phyloP scores from a whole-genome alignment of 2,329 filamentous ascomycete genomes.

The Venturia asperata region DNA sequence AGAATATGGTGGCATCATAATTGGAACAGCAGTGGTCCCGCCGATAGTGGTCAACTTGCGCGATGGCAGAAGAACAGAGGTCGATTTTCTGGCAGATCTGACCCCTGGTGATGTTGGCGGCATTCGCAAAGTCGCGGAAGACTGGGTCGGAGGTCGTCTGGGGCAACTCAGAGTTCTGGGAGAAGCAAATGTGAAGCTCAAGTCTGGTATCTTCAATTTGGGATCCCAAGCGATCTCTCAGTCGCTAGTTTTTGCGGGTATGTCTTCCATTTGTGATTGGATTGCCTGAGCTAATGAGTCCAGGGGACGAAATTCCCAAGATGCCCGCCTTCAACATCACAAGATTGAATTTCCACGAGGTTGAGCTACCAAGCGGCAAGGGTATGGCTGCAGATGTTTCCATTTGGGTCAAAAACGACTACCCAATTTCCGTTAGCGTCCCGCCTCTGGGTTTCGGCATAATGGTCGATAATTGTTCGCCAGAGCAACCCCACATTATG shows the following conservation, averaged over 20 bases:
- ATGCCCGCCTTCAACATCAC: constrained; percentile 79
- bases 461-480: constrained; percentile 72
- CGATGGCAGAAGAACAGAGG: constrained; percentile 66
- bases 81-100: constrained; percentile 75
- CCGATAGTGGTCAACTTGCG: constrained; percentile 67
- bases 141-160: constrained; percentile 78
- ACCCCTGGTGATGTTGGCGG: constrained; percentile 68
- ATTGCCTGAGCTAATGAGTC: constrained; percentile 20
- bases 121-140: constrained; percentile 72
- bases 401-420: constrained; percentile 64
- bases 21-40: constrained; percentile 72
- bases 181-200: constrained; percentile 64
- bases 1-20: constrained; percentile 67
- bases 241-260: constrained; percentile 74
- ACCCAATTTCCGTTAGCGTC: constrained; percentile 67
- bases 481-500: constrained; percentile 64
- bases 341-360: constrained; percentile 71
- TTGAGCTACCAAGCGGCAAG: constrained; percentile 45
- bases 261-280: constrained; percentile 36
- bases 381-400: constrained; percentile 77
- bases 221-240: constrained; percentile 71
- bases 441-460: constrained; percentile 80
- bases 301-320: constrained; percentile 58
- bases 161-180: constrained; percentile 64
- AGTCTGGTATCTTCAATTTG: constrained; percentile 70